These are phyloP conservation scores for Acephala macrosclerotiorum DNA, from an alignment of 2,329 filamentous ascomycete species.

Conservation along the genomic window DNA sequence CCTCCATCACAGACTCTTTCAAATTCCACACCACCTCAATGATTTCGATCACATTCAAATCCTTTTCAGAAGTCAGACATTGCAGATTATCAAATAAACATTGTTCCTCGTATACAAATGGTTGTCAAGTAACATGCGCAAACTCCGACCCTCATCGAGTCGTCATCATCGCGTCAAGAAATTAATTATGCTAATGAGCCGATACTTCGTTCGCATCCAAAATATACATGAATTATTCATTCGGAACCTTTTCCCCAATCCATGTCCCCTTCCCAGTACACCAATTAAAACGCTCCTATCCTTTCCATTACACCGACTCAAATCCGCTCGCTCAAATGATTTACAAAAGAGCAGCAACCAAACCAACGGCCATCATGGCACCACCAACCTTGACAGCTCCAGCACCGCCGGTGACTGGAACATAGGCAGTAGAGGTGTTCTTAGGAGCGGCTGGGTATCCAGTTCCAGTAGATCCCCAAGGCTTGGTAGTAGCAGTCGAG, in stretches of 20 bases:
- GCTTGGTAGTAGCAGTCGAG: constrained; percentile 15
- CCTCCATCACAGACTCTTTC: too few species aligned
- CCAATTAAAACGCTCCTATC: background rate
- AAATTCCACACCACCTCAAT: background rate
- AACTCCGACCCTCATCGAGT: background rate
- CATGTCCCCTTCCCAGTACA: background rate
- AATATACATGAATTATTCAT: background rate
- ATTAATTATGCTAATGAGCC: background rate
- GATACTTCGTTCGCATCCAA: background rate
- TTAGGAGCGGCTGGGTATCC: constrained; percentile 10
- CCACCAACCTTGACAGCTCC: constrained; percentile 33
- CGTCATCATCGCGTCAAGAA: constrained; percentile 7
- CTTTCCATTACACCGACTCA: background rate
- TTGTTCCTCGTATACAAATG: background rate
- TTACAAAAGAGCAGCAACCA: constrained; percentile 38
- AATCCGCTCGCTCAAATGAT: background rate
- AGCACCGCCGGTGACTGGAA: constrained; percentile 32
- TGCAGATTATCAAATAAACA: constrained; percentile 5
- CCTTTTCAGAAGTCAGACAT: background rate
- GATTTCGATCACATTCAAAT: background rate
- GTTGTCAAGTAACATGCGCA: too few species aligned
- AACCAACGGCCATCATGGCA: constrained; percentile 34
- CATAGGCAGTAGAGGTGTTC: constrained; percentile 19
- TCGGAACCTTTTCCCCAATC: background rate
- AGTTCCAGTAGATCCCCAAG: constrained; percentile 18